A percentile compares a stretch with the other conserved stretches of the same genome.
phyloP scores from a whole-genome alignment of 768 basidiomycete species.

The Termitomyces sp. region DNA sequence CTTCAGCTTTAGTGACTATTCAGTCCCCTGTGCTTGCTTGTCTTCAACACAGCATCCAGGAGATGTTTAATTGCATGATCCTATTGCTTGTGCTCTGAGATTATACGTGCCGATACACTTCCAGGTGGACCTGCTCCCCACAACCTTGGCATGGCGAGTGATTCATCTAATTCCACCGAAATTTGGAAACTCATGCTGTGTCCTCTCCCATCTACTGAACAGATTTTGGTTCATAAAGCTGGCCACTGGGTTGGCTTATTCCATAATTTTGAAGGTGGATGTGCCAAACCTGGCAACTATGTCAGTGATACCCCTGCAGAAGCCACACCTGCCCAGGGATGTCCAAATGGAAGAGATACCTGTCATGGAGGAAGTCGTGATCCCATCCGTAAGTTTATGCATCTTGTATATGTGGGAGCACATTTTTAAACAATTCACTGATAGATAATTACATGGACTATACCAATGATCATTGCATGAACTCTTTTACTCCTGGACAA shows the following conservation, averaged over 20 bases:
- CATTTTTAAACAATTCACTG: not conserved
- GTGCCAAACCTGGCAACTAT: slow-evolving; percentile 30
- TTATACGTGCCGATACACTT: too few relatives aligned
- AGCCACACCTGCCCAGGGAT: slow-evolving; percentile 31
- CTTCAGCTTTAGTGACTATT: too few relatives aligned
- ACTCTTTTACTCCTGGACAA: not conserved
- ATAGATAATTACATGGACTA: not conserved
- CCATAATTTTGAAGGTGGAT: slow-evolving; percentile 55
- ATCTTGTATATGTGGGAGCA: too few relatives aligned
- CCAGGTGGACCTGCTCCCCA: too few relatives aligned
- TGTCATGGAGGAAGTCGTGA: slow-evolving; percentile 15
- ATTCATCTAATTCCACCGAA: too few relatives aligned
- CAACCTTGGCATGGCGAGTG: too few relatives aligned
- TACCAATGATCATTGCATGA: not conserved
- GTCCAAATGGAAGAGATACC: slow-evolving; percentile 27
- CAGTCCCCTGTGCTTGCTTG: too few relatives aligned
- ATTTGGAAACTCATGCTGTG: too few relatives aligned
- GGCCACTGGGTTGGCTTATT: slow-evolving; percentile 57
- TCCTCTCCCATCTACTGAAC: too few relatives aligned
- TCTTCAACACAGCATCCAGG: too few relatives aligned
- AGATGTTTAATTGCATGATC: too few relatives aligned
- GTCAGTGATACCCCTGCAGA: slow-evolving; percentile 45
- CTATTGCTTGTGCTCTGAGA: too few relatives aligned
- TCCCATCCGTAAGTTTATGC: not conserved
- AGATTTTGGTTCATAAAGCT: slow-evolving; percentile 34